Evolutionary conservation across 352 stramenopile genomes (phyloP).

Genomic region (Thraustochytrium sp.): DNA sequence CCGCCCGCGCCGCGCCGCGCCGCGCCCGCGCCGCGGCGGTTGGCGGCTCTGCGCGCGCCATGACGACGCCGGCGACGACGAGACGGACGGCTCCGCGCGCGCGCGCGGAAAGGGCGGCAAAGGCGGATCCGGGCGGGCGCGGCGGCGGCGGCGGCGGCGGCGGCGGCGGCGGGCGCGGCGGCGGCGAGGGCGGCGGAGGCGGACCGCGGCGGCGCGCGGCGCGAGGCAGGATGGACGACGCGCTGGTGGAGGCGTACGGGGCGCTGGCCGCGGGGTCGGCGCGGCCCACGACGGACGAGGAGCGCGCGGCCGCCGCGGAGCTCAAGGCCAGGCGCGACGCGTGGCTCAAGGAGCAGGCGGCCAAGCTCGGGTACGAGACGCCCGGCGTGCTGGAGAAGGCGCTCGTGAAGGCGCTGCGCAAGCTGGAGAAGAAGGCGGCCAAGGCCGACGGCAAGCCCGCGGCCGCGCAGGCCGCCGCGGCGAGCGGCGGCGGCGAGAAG

Average conservation of each 20-base stretch:
- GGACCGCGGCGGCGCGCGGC: too few species aligned
- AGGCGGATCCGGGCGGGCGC: too few species aligned
- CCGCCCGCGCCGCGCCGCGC: too few species aligned
- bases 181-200: too few species aligned
- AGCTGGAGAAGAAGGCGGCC: constrained; percentile 25
- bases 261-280: neutral
- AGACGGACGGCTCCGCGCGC: too few species aligned
- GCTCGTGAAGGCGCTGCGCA: constrained; percentile 43
- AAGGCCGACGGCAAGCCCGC: neutral
- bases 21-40: too few species aligned
- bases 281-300: neutral
- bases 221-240: too few species aligned
- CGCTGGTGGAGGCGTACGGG: neutral
- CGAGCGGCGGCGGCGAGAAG: neutral
- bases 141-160: too few species aligned
- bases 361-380: constrained; percentile 39
- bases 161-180: too few species aligned
- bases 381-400: constrained; percentile 35
- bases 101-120: too few species aligned
- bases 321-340: constrained; percentile 12
- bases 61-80: too few species aligned
- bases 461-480: neutral
- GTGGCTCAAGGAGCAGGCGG: constrained; percentile 32
- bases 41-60: too few species aligned
- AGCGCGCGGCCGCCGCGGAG: neutral